These are phyloP conservation scores for Candida multigemmis DNA, from an alignment of 805 yeast genomes.

Conservation along the genomic window DNA sequence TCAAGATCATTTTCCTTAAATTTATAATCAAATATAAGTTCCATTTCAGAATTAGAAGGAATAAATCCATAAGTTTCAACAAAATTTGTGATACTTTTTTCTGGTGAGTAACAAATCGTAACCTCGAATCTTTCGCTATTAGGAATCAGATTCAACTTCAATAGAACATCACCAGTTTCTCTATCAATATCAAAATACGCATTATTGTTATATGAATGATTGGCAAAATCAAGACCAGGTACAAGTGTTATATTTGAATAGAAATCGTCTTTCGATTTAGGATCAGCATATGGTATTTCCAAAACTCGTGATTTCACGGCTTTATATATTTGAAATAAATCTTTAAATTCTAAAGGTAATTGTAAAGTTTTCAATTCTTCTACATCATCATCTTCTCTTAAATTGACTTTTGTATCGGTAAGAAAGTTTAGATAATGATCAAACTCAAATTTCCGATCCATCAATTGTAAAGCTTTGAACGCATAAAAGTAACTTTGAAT, in stretches of 20 bases:
- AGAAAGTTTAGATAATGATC: conserved; percentile 8
- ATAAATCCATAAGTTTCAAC: conserved; percentile 22
- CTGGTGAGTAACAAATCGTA: conserved; percentile 15
- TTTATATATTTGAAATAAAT: conserved; percentile 17
- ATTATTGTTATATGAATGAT: conserved; percentile 40
- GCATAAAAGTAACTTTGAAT: conserved; percentile 15
- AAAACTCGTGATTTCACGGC: conserved; percentile 52
- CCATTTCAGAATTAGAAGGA: too few relatives aligned
- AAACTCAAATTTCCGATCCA: too few relatives aligned
- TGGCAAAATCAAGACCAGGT: conserved; percentile 61
- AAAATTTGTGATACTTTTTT: conserved; percentile 14
- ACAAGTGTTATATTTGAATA: conserved; percentile 43
- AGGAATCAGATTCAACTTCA: conserved; percentile 39
- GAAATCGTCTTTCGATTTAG: conserved; percentile 38
- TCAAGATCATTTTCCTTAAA: conserved; percentile 1
- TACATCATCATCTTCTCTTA: conserved; percentile 1
- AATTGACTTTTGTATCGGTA: conserved; percentile 4
- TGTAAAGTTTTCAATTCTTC: conserved; percentile 4
- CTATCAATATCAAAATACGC: conserved; percentile 53
- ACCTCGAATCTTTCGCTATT: conserved; percentile 9
- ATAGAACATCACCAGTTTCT: conserved; percentile 38
- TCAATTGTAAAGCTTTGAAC: conserved; percentile 8
- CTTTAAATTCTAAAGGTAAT: conserved; percentile 4
- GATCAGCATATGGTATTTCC: conserved; percentile 46
- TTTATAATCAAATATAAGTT: conserved; percentile 3